Base-by-base conservation (phyloP, 2,329 filamentous ascomycete genomes). In the Sarocladium kiliense region DNA sequence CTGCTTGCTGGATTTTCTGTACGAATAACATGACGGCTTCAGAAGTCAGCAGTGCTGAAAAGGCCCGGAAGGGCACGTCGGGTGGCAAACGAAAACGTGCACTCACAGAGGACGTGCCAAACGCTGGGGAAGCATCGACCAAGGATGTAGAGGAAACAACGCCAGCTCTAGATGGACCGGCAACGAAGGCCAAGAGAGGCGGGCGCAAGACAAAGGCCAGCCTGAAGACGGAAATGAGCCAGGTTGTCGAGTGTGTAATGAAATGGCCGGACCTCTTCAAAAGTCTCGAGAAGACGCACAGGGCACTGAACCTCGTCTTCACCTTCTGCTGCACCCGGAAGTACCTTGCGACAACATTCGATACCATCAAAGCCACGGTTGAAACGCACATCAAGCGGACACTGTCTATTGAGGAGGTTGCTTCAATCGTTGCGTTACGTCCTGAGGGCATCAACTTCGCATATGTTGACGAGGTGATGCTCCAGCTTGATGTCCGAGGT, bases 281-380 rank as follows among this genome's bases (percentile, higher is more conserved):
- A 56, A 75, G 77, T 41, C 78, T 97, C 9, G 84, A 87, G 25
- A 85, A 86, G 67, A 88, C 86, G 0, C 89, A 97, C 67, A 82
- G 85, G 58, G 93, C 94, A 1, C 74, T 99, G 57, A 99, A 96
- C 63, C 74, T 97, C 1, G 91, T 97, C 1, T 96, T 91, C 64
- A 97, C 94, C 0, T 97, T 99, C 66, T 96, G 91, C 73, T 94
- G 86, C 66, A 93, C 93, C 1, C 85, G 94, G 45, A 97, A 96
- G 67, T 89, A 97, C 64, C 79, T 97, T 26, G 86, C 89, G 1
- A 97, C 94, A 0, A 97, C 93, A 0, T 91, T 97, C 61, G 88
- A 94, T 16, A 96, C 88, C 5, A 88, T 99, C 47, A 91, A 86
- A 62, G 81, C 84, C 9, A 83, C 93, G 0, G 93, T 97, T 1